A percentile compares a stretch with the other conserved stretches of the same genome.
Conservation (phyloP, 73 alveolate genomes). For the Uronychia binucleata region DNA sequence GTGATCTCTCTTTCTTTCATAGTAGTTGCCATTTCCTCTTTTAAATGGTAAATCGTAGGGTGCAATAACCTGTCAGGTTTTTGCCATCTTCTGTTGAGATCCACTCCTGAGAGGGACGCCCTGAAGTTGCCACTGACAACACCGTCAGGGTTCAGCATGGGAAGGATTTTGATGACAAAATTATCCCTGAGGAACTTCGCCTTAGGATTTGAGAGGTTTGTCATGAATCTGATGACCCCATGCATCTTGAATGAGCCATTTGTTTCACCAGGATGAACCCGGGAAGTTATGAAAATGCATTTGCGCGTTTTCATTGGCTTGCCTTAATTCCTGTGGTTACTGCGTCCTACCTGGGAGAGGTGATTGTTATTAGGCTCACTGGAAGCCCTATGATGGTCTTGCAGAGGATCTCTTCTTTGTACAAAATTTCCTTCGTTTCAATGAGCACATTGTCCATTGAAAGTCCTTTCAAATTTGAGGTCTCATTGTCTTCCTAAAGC, state of each 20-base stretch:
- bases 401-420: slow-evolving; percentile 19
- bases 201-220: slow-evolving; percentile 45
- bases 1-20: slow-evolving; percentile 55
- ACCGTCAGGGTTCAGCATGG: slow-evolving; percentile 79
- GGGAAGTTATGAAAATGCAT: slow-evolving; percentile 55
- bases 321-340: not conserved
- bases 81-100: slow-evolving; percentile 68
- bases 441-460: not conserved
- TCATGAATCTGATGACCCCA: slow-evolving; percentile 60
- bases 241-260: slow-evolving; percentile 63
- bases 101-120: slow-evolving; percentile 73
- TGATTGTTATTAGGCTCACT: slow-evolving; percentile 19
- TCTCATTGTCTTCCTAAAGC: slow-evolving; percentile 6
- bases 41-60: slow-evolving; percentile 65
- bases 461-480: slow-evolving; percentile 22
- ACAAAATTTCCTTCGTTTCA: slow-evolving; percentile 1
- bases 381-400: slow-evolving; percentile 46
- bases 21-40: slow-evolving; percentile 53
- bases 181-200: slow-evolving; percentile 67
- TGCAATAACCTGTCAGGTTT: slow-evolving; percentile 69
- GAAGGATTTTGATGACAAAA: slow-evolving; percentile 63
- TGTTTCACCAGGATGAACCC: slow-evolving; percentile 75
- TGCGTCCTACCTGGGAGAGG: slow-evolving; percentile 16
- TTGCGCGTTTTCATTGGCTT: slow-evolving; percentile 40
- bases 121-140: slow-evolving; percentile 68